These are phyloP conservation scores for Coleophoma cylindrospora DNA, from an alignment of 2,329 filamentous ascomycete species.

Conservation along the genomic window DNA sequence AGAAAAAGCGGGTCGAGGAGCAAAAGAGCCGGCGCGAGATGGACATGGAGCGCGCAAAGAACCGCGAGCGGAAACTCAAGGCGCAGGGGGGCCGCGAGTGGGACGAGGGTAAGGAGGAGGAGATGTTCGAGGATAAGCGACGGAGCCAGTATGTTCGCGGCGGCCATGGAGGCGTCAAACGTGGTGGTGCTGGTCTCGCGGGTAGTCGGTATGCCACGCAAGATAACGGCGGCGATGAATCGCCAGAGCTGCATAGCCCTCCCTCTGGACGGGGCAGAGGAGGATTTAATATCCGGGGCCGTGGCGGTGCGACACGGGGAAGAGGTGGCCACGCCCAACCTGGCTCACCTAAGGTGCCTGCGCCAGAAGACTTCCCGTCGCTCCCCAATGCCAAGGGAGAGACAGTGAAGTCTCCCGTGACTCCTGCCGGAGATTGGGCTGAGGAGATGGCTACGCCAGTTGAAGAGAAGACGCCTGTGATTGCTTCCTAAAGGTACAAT, in stretches of 20 bases:
- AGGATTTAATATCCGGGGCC: constrained; percentile 11
- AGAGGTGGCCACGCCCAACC: constrained; percentile 6
- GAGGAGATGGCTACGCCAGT: constrained; percentile 24
- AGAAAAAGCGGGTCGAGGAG: constrained; percentile 37
- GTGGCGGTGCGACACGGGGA: constrained; percentile 12
- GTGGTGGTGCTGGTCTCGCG: constrained; percentile 15
- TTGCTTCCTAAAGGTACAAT: background rate
- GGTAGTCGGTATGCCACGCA: constrained; percentile 11
- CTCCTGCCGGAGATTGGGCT: constrained; percentile 20
- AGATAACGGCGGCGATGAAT: constrained; percentile 2
- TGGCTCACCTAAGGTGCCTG: constrained; percentile 7
- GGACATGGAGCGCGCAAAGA: constrained; percentile 29
- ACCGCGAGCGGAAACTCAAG: constrained; percentile 26
- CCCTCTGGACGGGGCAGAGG: constrained; percentile 6
- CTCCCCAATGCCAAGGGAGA: constrained; percentile 7
- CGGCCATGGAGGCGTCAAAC: constrained; percentile 22
- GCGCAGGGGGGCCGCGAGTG: constrained; percentile 27
- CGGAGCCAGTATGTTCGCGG: constrained; percentile 23
- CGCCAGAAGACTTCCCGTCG: constrained; percentile 21
- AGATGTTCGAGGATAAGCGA: constrained; percentile 23
- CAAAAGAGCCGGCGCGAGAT: constrained; percentile 21
- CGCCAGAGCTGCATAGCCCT: constrained; percentile 2
- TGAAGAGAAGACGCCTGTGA: constrained; percentile 15
- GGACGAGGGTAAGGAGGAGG: constrained; percentile 26
- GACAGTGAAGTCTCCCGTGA: constrained; percentile 1